Evolutionary conservation across 306 rosid species (phyloP).

Genomic region (Vigna angularis): DNA sequence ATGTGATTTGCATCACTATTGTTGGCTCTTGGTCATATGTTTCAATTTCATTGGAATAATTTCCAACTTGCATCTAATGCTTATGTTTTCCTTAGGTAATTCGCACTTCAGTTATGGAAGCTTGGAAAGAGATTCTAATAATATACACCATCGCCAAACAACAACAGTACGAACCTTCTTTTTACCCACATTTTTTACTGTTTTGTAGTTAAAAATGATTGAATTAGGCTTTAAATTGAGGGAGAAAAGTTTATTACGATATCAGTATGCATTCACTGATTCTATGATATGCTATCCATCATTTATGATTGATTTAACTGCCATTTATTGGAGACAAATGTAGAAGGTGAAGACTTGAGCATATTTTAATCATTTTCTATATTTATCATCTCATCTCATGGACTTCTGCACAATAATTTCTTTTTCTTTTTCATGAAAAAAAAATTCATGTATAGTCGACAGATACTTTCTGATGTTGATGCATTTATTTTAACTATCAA

Average conservation of each 20-base stretch:
- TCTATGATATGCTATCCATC: constrained; percentile 1
- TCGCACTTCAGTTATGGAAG: constrained; percentile 56
- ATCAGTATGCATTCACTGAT: constrained; percentile 18
- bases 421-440: background rate
- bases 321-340: constrained; percentile 25
- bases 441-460: background rate
- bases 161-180: constrained; percentile 55
- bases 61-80: constrained; percentile 23
- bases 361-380: constrained; percentile 15
- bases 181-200: constrained; percentile 11
- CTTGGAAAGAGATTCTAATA: constrained; percentile 61
- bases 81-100: constrained; percentile 59
- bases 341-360: background rate
- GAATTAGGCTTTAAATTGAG: constrained; percentile 30
- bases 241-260: background rate
- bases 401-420: background rate
- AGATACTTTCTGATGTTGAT: constrained; percentile 13
- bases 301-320: constrained; percentile 17
- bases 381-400: constrained; percentile 19
- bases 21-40: constrained; percentile 35
- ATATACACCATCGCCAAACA: constrained; percentile 46
- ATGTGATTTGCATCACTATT: background rate
- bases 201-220: constrained; percentile 17
- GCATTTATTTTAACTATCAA: background rate
- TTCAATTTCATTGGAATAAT: constrained; percentile 24